These are phyloP conservation scores for Mycocentrospora acerina DNA, from an alignment of 2,329 filamentous ascomycete species.

Conservation along the genomic window DNA sequence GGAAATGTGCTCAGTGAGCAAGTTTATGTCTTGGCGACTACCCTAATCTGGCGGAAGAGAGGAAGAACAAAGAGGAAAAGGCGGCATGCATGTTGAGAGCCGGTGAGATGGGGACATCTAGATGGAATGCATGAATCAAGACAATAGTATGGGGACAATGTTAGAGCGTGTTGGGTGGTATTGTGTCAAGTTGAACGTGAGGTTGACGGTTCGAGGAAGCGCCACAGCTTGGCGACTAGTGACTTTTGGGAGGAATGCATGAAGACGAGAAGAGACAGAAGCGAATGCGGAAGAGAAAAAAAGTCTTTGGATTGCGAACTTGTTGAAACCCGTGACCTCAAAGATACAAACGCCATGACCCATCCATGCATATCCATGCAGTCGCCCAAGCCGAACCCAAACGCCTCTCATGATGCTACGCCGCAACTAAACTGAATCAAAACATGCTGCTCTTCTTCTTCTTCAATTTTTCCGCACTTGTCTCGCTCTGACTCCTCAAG, in stretches of 20 bases:
- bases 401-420: conserved; percentile 9
- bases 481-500: conserved; percentile 34
- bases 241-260: too few relatives aligned
- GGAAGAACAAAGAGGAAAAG: background rate
- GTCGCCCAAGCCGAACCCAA: conserved; percentile 2
- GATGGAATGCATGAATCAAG: too few relatives aligned
- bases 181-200: too few relatives aligned
- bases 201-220: too few relatives aligned
- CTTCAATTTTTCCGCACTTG: conserved; percentile 35
- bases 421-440: conserved; percentile 20
- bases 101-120: too few relatives aligned
- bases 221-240: too few relatives aligned
- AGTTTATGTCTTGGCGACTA: conserved; percentile 24
- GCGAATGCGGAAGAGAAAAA: too few relatives aligned
- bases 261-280: too few relatives aligned
- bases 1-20: conserved; percentile 32
- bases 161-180: too few relatives aligned
- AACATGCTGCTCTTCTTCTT: conserved; percentile 51
- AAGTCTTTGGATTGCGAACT: too few relatives aligned
- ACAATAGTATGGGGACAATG: too few relatives aligned
- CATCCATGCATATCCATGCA: conserved; percentile 2
- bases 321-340: background rate
- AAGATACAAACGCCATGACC: conserved; percentile 1
- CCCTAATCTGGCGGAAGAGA: conserved; percentile 21
- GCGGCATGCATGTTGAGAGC: too few relatives aligned